Evolutionary conservation across 2,329 filamentous ascomycete genomes (phyloP).

Genomic region (Pleomassaria siparia): DNA sequence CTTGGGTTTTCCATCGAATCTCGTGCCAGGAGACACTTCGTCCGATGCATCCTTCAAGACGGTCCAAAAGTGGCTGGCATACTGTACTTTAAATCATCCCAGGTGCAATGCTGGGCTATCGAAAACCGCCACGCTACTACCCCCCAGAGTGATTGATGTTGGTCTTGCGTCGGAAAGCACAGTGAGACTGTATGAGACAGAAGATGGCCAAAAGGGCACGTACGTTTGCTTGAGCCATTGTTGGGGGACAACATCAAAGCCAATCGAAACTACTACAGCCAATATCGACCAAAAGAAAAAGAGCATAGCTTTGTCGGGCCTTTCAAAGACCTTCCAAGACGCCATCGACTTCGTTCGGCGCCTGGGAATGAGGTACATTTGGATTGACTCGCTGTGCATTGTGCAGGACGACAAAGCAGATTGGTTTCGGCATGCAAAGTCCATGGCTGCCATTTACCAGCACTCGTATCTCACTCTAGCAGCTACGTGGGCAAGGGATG

Average conservation of each 20-base stretch:
- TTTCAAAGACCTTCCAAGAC: not conserved
- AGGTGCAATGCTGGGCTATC: not conserved
- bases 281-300: too few relatives aligned
- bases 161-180: not conserved
- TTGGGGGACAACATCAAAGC: not conserved
- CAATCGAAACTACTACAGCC: too few relatives aligned
- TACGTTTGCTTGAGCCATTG: not conserved
- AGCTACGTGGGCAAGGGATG: not conserved
- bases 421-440: not conserved
- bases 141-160: not conserved
- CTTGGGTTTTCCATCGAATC: not conserved
- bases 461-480: not conserved
- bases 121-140: not conserved
- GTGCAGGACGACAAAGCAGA: not conserved
- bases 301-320: too few relatives aligned
- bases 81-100: not conserved
- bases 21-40: not conserved
- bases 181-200: not conserved
- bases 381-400: not conserved
- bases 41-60: not conserved
- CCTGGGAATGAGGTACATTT: not conserved
- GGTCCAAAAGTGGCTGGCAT: not conserved
- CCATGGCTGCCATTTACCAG: not conserved
- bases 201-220: not conserved
- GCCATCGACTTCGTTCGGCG: not conserved